Evolutionary conservation across 371 early-diverging fungal species (phyloP), one percentile per base, ranked within the genome.

Genomic region (Syncephalis fuscata): DNA sequence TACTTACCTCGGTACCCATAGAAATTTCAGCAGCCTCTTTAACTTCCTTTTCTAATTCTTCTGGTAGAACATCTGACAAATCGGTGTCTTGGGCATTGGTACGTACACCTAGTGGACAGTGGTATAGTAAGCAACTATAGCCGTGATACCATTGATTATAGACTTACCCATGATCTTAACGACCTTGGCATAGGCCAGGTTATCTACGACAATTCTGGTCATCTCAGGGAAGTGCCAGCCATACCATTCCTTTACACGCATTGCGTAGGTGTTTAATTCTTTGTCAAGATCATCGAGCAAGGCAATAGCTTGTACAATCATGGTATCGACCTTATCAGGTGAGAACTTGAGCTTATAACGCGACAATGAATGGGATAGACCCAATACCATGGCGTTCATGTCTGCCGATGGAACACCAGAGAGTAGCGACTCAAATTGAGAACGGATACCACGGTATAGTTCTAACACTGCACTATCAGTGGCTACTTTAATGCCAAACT

Each of bases 141-240:
- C 70, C 43, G 44, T 72, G 63, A 38, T 57, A 59, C 37, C 59
- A 19, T 19, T 52, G 9, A 8, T 14, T 23, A 43, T 19, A 16
- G 16, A 43, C 23, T 32, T 32, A 32, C 32, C 77, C 49, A 76
- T 70, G 36, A 64, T 54, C 66, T 78, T 76, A 48, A 88, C 71
- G 23, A 76, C 61, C 60, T 73, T 70, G 51, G 91, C 70, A 61
- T 85, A 91, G 23, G 72, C 73, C 41, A 73, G 64, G 62, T 85
- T 85, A 57, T 83, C 83, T 51, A 71, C 74, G 57, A 88, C 64
- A 41, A 85, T 68, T 61, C 71, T 73, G 66, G 82, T 78, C 59
- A 98, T 76, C 74, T 98, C 96, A 37, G 98, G 98, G 76, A 96
- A 98, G 64, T 95, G 94, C 95, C 94, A 98, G 43, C 88, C 87